A percentile compares a stretch with the other conserved stretches of the same genome.
phyloP scores from a whole-genome alignment of 2,329 filamentous ascomycete species.

The Fusarium kyushuense region DNA sequence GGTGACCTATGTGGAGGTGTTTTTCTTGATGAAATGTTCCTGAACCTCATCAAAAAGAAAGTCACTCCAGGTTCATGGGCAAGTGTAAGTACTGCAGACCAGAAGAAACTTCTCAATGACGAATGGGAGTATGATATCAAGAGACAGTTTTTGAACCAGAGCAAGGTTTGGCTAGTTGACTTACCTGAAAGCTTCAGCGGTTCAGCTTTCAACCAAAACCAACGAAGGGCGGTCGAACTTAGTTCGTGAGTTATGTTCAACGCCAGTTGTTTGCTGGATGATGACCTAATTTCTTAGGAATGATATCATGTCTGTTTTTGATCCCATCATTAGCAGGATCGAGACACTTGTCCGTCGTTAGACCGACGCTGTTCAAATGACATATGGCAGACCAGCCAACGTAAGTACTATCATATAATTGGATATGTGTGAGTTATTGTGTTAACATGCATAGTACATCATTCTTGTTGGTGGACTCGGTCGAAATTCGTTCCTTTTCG shows the following conservation, averaged over 20 bases:
- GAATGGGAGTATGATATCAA: slow-evolving; percentile 51
- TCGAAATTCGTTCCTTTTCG: slow-evolving; percentile 47
- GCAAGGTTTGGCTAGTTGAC: slow-evolving; percentile 26
- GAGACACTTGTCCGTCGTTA: slow-evolving; percentile 45
- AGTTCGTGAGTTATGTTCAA: not conserved
- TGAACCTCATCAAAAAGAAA: slow-evolving; percentile 45
- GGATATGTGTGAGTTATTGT: no score
- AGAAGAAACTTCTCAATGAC: slow-evolving; percentile 42
- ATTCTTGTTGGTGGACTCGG: slow-evolving; percentile 58
- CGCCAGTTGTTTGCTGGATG: accelerated
- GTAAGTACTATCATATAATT: slow-evolving; percentile 40
- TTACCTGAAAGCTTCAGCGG: slow-evolving; percentile 24
- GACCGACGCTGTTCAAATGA: slow-evolving; percentile 25
- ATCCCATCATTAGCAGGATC: slow-evolving; percentile 39
- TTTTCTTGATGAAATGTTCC: slow-evolving; percentile 57
- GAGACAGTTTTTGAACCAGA: slow-evolving; percentile 37
- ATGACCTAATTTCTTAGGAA: not conserved
- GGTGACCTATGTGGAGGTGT: slow-evolving; percentile 56
- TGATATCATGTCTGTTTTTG: slow-evolving; percentile 46
- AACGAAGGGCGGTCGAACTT: slow-evolving; percentile 6
- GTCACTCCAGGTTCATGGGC: slow-evolving; percentile 17
- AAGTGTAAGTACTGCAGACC: not conserved
- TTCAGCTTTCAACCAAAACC: not conserved
- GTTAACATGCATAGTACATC: slow-evolving; percentile 45
- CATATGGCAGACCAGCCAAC: slow-evolving; percentile 41